Evolutionary conservation across 805 yeast genomes (phyloP).

Genomic region (Yarrowia osloensis): DNA sequence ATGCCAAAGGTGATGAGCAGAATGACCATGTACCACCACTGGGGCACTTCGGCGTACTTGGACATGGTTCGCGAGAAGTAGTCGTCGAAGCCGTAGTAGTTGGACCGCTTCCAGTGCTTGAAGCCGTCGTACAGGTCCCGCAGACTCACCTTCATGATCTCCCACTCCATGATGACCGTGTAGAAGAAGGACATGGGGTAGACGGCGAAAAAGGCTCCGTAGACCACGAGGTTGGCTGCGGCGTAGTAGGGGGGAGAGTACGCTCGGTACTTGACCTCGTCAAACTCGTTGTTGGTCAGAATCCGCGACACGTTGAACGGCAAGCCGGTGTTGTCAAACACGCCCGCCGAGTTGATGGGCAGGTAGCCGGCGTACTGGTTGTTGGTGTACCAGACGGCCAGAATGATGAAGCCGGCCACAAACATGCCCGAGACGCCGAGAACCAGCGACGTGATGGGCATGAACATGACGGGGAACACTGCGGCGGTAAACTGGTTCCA

Average conservation of each 20-base stretch:
- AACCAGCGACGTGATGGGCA: slow-evolving; percentile 46
- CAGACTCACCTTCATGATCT: slow-evolving; percentile 35
- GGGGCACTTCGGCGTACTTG: slow-evolving; percentile 54
- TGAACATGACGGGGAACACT: slow-evolving; percentile 50
- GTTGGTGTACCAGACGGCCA: slow-evolving; percentile 55
- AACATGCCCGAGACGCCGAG: slow-evolving; percentile 48
- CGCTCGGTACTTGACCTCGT: slow-evolving; percentile 50
- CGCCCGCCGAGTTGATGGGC: slow-evolving; percentile 58
- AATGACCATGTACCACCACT: slow-evolving; percentile 54
- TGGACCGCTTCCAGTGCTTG: neutral
- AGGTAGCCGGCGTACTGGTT: slow-evolving; percentile 60
- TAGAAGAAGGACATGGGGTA: slow-evolving; percentile 59
- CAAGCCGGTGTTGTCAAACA: slow-evolving; percentile 56
- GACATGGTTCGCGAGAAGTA: slow-evolving; percentile 55
- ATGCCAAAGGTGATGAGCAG: slow-evolving; percentile 49
- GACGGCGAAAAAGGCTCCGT: slow-evolving; percentile 58
- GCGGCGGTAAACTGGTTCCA: slow-evolving; percentile 59
- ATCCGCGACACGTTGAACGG: slow-evolving; percentile 54
- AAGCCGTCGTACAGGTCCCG: slow-evolving; percentile 5
- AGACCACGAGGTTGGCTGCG: slow-evolving; percentile 50
- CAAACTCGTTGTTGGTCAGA: slow-evolving; percentile 44
- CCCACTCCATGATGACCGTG: slow-evolving; percentile 35
- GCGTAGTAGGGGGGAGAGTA: slow-evolving; percentile 71
- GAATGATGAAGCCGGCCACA: slow-evolving; percentile 50
- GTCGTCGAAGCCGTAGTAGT: slow-evolving; percentile 39